Evolutionary conservation across 2,329 filamentous ascomycete genomes (phyloP), one percentile per base, ranked within the genome.

Genomic region (Penicillium sp.): DNA sequence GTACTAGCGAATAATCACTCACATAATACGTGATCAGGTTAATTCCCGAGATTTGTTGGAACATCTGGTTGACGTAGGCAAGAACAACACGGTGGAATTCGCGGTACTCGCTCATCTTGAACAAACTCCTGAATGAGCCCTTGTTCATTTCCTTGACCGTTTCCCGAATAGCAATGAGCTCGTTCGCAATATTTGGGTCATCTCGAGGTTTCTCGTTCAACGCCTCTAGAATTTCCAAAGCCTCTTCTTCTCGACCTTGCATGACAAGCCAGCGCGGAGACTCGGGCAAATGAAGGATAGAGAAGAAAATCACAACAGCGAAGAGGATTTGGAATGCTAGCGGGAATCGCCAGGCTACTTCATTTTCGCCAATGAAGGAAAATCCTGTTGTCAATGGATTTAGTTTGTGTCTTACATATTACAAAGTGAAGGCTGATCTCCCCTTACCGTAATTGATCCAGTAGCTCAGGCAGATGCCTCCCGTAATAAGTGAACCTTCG

Each of bases 241-340:
- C 81, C 58, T 83, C 79, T n/a, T 84, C 79, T 61, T 84, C 79
- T n/a, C 78, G 75, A 37, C 83, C 83, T 66, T 83, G 82, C 58
- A 84, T 71, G 19, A 86, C 80, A 16, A 87, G 75, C 81, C 83
- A 85, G 57, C 84, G 77, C 2, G 84, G 84, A 0, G 82, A 84
- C 63, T 86, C 84, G 4, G 84, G 84, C 3, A 85, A 71, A 4
- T 76, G 73, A 14, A 81, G 68, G 26, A 83, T 78, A 22, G 79
- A 74, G 37, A 65, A 65, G 55, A 82, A 75, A 28, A 85, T 83
- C 25, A 84, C 72, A 2, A 85, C 52, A 0, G 83, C 82, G 52
- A 85, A 81, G 2, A 83, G 54, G 59, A 84, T 83, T 68, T 86
- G 84, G 66, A 86, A 83, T 6, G 80, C 81, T 42, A 85, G 81